Conservation (phyloP, 129 eudicot genomes). For the Deinandra increscens region DNA sequence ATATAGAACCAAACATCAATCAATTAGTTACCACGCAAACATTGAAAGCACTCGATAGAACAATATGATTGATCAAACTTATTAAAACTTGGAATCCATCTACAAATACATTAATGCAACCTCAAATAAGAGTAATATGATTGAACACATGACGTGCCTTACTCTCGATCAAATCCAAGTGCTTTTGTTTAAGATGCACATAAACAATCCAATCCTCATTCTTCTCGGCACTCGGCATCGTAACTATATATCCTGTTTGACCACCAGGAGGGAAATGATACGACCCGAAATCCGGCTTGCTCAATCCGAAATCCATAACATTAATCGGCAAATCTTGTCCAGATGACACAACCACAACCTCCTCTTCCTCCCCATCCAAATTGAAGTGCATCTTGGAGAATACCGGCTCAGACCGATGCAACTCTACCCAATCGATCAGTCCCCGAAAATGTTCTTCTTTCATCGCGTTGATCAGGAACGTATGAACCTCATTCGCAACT, state of each 20-base stretch:
- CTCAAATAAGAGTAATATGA: slow-evolving; percentile 28
- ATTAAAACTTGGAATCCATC: too few relatives aligned
- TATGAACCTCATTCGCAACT: slow-evolving; percentile 37
- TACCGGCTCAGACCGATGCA: slow-evolving; percentile 44
- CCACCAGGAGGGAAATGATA: slow-evolving; percentile 75
- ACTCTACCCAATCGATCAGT: slow-evolving; percentile 55
- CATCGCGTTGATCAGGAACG: not conserved
- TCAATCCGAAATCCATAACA: slow-evolving; percentile 59
- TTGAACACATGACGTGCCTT: slow-evolving; percentile 42
- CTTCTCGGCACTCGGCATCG: slow-evolving; percentile 47
- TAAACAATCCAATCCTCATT: slow-evolving; percentile 78
- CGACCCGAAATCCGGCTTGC: slow-evolving; percentile 56
- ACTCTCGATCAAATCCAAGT: slow-evolving; percentile 51
- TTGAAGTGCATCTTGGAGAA: slow-evolving; percentile 36
- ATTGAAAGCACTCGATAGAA: too few relatives aligned
- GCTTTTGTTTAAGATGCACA: slow-evolving; percentile 45
- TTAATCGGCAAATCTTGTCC: slow-evolving; percentile 61
- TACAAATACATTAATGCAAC: too few relatives aligned
- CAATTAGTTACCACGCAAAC: too few relatives aligned
- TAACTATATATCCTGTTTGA: slow-evolving; percentile 60
- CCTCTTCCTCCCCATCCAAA: slow-evolving; percentile 24
- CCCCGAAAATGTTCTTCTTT: slow-evolving; percentile 43
- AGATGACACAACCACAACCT: slow-evolving; percentile 63
- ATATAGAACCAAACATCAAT: too few relatives aligned
- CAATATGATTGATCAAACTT: too few relatives aligned